Conservation (phyloP, 495 filamentous ascomycete species). For the Lichenothelia convexa region DNA sequence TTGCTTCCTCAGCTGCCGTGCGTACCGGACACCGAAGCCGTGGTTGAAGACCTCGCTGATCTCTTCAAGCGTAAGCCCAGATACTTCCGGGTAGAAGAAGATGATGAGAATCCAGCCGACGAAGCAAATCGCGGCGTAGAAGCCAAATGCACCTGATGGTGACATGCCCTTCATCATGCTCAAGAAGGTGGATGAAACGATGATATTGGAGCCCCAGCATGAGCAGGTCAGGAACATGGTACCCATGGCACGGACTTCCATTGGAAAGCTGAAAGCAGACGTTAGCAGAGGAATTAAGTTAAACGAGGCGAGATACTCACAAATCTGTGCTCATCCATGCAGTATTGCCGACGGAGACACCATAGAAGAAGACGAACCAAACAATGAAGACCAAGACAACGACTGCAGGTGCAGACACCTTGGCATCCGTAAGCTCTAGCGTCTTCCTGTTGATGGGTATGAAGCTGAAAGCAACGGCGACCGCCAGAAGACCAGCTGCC, state of each 20-base stretch:
- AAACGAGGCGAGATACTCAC: too few species aligned
- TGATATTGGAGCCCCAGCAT: conserved; percentile 34
- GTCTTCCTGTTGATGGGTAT: conserved; percentile 28
- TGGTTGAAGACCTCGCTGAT: conserved; percentile 30
- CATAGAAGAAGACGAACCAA: conserved; percentile 30
- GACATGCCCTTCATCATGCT: conserved; percentile 31
- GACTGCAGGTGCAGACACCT: conserved; percentile 22
- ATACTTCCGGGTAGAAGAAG: conserved; percentile 33
- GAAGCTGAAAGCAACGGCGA: conserved; percentile 29
- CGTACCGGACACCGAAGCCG: conserved; percentile 28
- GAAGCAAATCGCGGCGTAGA: conserved; percentile 32
- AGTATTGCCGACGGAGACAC: conserved; percentile 28
- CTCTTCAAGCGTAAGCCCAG: conserved; percentile 31
- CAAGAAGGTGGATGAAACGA: conserved; percentile 33
- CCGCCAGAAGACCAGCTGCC: conserved; percentile 22
- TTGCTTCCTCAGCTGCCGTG: conserved; percentile 21
- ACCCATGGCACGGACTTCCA: conserved; percentile 33
- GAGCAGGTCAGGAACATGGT: conserved; percentile 34
- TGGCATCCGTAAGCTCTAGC: conserved; percentile 11
- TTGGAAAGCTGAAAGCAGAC: too few species aligned
- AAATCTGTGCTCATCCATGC: conserved; percentile 35
- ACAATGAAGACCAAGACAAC: conserved; percentile 30
- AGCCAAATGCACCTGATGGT: conserved; percentile 32
- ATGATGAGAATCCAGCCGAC: conserved; percentile 28
- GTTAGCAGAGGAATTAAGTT: too few species aligned